Base-by-base conservation (phyloP, 371 early-diverging fungal species). In the Rhizopus sp. region DNA sequence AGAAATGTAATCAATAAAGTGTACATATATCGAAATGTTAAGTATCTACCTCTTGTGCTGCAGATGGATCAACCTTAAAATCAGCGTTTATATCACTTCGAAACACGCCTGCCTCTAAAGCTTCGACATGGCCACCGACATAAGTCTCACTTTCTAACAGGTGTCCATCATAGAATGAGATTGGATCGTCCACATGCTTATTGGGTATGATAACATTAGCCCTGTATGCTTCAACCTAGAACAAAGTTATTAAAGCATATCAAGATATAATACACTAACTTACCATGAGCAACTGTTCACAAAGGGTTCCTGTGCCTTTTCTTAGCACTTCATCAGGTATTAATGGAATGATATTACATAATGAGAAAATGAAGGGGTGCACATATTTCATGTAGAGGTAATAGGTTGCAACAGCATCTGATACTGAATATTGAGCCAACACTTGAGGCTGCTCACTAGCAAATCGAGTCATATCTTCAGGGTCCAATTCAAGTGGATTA, bases 371-470 rank as follows among this genome's bases (percentile, higher is more conserved):
- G 68, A 99, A 99, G 7, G 99, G 97, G 75, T 99, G 94, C 8
- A 99, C 99, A 72, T 99, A 99, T 81, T 99, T 99, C 93, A 97
- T 96, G 72, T 99, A 99, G 2, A 99, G 81, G 62, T 97, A 98
- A 73, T 99, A 99, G 0, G 99, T 99, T 0, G 99, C 99, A 3
- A 99, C 98, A 5, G 99, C 99, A 84, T 99, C 99, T 50, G 99
- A 99, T 30, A 99, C 99, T 13, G 99, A 99, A 72, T 99, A 99
- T 53, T 96, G 94, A 8, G 99, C 98, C 48, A 99, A 78, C n/a
- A 81, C 88, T 66, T 98, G 97, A 5, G 99, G 99, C 42, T 93
- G 81, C 66, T 97, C 97, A 4, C 83, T 65, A 2, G 99, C 99
- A 73, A 91, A 96, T 48, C 86, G 80, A 10, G 96, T 94, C 99